phyloP scores from a whole-genome alignment of 495 filamentous ascomycete genomes.

The Hyaloscypha finlandica region DNA sequence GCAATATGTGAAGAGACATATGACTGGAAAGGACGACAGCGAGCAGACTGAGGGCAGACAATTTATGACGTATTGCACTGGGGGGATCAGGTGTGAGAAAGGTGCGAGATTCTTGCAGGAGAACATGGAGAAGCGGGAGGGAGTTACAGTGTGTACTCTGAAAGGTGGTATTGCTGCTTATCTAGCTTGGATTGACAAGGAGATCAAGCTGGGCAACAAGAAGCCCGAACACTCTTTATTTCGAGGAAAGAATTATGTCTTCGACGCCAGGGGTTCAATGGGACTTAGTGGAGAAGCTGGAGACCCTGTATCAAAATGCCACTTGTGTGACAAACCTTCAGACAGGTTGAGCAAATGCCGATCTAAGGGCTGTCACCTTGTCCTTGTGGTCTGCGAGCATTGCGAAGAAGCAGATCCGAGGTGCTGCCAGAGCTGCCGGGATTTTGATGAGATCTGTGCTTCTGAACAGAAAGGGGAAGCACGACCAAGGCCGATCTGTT shows the following conservation, averaged over 20 bases:
- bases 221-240: constrained; percentile 26
- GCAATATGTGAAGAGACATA: constrained; percentile 24
- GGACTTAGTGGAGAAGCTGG: constrained; percentile 7
- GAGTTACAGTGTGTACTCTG: constrained; percentile 28
- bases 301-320: constrained; percentile 30
- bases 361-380: constrained; percentile 29
- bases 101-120: constrained; percentile 29
- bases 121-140: constrained; percentile 14
- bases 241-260: constrained; percentile 33
- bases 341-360: constrained; percentile 32
- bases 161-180: constrained; percentile 33
- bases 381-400: constrained; percentile 28
- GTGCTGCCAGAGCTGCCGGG: constrained; percentile 30
- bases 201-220: constrained; percentile 27
- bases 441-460: constrained; percentile 9
- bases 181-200: constrained; percentile 32
- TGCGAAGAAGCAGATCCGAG: constrained; percentile 24
- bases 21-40: constrained; percentile 1
- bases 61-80: constrained; percentile 33
- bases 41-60: constrained; percentile 13
- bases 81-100: constrained; percentile 35
- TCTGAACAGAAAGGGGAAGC: neutral
- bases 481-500: constrained; percentile 26
- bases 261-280: constrained; percentile 31
- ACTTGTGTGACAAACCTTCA: constrained; percentile 17